Percentiles rank a stretch among this genome's conserved stretches.
Evolutionary conservation across 257 asterid genomes (phyloP).

Genomic region (Leonotis leonurus): DNA sequence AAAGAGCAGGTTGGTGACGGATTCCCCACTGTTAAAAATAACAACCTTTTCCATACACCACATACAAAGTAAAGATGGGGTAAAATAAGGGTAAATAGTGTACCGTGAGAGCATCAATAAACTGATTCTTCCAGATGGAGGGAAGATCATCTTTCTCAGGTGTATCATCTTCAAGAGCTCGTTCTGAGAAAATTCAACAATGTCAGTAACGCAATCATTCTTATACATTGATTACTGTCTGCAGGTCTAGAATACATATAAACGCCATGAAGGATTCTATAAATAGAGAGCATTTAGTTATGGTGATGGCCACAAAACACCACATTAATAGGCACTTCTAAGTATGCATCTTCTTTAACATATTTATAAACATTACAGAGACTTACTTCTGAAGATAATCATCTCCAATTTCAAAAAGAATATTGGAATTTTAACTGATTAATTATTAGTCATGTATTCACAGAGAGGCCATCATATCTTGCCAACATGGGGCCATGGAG

Average conservation of each 20-base stretch:
- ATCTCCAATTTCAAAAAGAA: neutral
- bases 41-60: neutral
- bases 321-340: neutral
- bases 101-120: slow-evolving; percentile 61
- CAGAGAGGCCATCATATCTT: neutral
- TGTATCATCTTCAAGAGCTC: slow-evolving; percentile 17
- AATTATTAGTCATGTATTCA: too few species aligned
- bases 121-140: slow-evolving; percentile 74
- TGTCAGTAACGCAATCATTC: slow-evolving; percentile 33
- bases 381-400: neutral
- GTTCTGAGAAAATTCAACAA: slow-evolving; percentile 30
- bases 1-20: too few species aligned
- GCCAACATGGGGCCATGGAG: neutral
- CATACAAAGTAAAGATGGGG: neutral
- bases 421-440: neutral
- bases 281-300: neutral
- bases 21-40: too few species aligned
- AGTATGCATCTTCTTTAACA: neutral
- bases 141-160: slow-evolving; percentile 30
- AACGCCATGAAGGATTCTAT: neutral
- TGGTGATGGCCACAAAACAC: neutral
- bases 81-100: neutral
- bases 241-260: slow-evolving; percentile 16
- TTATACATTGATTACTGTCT: slow-evolving; percentile 40
- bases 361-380: neutral